phyloP scores from a whole-genome alignment of 257 asterid genomes.

The Scutellaria galericulata region DNA sequence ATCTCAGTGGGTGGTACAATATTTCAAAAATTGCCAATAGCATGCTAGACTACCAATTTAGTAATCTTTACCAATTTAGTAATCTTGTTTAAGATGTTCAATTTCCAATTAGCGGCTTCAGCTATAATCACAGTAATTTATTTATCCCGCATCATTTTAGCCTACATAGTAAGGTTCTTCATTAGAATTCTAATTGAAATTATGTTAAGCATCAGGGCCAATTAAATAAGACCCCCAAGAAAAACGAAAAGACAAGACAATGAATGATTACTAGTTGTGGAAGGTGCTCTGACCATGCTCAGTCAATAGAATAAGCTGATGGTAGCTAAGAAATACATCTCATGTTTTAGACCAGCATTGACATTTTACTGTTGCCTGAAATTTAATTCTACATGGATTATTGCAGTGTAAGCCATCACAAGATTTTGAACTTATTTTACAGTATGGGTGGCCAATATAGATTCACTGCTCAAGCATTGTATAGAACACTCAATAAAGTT shows the following conservation, averaged over 20 bases:
- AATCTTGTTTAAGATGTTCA: not conserved
- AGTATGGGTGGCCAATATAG: not conserved
- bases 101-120: not conserved
- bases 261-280: too few relatives aligned
- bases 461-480: conserved; percentile 5
- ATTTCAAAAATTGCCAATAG: not conserved
- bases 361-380: conserved; percentile 1
- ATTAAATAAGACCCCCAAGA: not conserved
- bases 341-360: not conserved
- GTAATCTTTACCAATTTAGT: not conserved
- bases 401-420: not conserved
- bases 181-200: not conserved
- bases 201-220: conserved; percentile 5
- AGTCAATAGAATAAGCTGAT: not conserved
- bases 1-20: not conserved
- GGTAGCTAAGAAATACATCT: not conserved
- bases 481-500: not conserved
- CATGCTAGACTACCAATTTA: not conserved
- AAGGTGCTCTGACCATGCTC: not conserved
- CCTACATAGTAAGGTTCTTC: not conserved
- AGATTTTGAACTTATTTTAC: not conserved
- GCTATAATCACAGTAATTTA: not conserved
- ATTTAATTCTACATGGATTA: not conserved
- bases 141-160: not conserved
- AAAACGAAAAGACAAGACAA: not conserved